phyloP scores from a whole-genome alignment of 2,329 filamentous ascomycete species.

The Pyrenophora graminea region DNA sequence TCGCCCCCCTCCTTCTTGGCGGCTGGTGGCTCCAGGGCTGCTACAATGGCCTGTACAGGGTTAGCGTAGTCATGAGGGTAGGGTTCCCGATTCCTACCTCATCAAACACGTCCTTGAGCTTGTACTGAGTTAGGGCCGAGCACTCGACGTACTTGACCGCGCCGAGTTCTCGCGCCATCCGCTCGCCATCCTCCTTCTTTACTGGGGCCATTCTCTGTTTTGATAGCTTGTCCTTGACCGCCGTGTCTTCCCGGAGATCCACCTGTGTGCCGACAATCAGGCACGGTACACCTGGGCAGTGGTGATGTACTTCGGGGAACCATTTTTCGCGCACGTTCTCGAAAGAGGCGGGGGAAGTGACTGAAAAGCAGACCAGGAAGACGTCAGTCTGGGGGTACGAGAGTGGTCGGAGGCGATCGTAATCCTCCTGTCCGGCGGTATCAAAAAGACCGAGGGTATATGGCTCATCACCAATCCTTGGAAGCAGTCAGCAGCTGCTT shows the following conservation, averaged over 20 bases:
- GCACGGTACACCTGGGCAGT: slow-evolving; percentile 96
- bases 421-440: slow-evolving; percentile 99
- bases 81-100: slow-evolving; percentile 65
- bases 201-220: slow-evolving; percentile 98
- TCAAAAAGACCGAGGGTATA: slow-evolving; percentile 97
- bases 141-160: slow-evolving; percentile 99
- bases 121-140: slow-evolving; percentile 96
- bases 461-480: slow-evolving; percentile 97
- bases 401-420: slow-evolving; percentile 92
- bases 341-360: slow-evolving; percentile 95
- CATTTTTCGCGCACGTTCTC: slow-evolving; percentile 99
- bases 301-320: slow-evolving; percentile 98
- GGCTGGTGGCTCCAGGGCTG: slow-evolving; percentile 84
- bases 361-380: slow-evolving; percentile 98
- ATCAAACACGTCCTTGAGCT: slow-evolving; percentile 98
- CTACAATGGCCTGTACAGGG: slow-evolving; percentile 78
- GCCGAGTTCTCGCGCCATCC: slow-evolving; percentile 95
- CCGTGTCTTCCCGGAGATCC: slow-evolving; percentile 87
- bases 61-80: slow-evolving; percentile 11
- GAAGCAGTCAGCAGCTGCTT: slow-evolving; percentile 30
- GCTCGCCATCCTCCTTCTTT: slow-evolving; percentile 87
- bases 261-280: slow-evolving; percentile 97
- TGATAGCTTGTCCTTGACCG: slow-evolving; percentile 84
- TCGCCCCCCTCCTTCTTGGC: slow-evolving; percentile 65
- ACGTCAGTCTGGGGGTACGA: slow-evolving; percentile 99